Percentiles rank a stretch among this genome's conserved stretches.
Evolutionary conservation across 768 basidiomycete species (phyloP).

Genomic region (Leccinellum rugosiceps): DNA sequence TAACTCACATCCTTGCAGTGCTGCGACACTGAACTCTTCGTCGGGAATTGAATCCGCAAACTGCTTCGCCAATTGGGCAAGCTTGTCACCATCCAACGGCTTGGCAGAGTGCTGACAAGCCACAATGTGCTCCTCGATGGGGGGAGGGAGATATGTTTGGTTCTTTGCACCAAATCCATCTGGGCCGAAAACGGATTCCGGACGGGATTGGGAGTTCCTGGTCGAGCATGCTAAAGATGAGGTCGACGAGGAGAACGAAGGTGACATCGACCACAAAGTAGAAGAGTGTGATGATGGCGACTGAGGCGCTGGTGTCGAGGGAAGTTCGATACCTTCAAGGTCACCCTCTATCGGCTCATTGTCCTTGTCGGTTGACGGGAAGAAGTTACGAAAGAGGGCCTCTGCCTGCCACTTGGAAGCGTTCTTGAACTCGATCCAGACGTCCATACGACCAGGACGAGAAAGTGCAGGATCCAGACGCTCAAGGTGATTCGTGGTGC

Average conservation of each 20-base stretch:
- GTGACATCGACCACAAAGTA: slow-evolving; percentile 43
- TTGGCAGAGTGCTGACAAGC: slow-evolving; percentile 60
- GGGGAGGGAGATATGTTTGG: slow-evolving; percentile 61
- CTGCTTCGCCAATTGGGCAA: slow-evolving; percentile 66
- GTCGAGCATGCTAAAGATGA: slow-evolving; percentile 36
- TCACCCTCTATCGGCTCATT: slow-evolving; percentile 37
- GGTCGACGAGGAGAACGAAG: slow-evolving; percentile 42
- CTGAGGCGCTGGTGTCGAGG: slow-evolving; percentile 36
- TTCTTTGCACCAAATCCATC: slow-evolving; percentile 51
- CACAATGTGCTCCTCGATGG: slow-evolving; percentile 55
- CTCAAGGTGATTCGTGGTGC: slow-evolving; percentile 90
- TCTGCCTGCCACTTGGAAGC: slow-evolving; percentile 85
- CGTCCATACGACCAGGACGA: slow-evolving; percentile 91
- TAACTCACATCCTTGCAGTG: slow-evolving; percentile 84
- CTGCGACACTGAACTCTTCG: slow-evolving; percentile 84
- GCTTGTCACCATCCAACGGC: slow-evolving; percentile 60
- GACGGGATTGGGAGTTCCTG: slow-evolving; percentile 26
- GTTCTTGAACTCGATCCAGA: slow-evolving; percentile 89
- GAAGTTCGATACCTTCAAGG: slow-evolving; percentile 45
- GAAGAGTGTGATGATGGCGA: slow-evolving; percentile 47
- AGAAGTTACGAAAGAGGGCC: slow-evolving; percentile 85
- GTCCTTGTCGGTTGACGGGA: slow-evolving; percentile 69
- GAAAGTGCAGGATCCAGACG: slow-evolving; percentile 86
- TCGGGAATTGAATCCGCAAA: slow-evolving; percentile 85
- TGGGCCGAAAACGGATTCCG: slow-evolving; percentile 12